Conservation (phyloP, 352 stramenopile genomes). For the Globisporangium mamillatum region DNA sequence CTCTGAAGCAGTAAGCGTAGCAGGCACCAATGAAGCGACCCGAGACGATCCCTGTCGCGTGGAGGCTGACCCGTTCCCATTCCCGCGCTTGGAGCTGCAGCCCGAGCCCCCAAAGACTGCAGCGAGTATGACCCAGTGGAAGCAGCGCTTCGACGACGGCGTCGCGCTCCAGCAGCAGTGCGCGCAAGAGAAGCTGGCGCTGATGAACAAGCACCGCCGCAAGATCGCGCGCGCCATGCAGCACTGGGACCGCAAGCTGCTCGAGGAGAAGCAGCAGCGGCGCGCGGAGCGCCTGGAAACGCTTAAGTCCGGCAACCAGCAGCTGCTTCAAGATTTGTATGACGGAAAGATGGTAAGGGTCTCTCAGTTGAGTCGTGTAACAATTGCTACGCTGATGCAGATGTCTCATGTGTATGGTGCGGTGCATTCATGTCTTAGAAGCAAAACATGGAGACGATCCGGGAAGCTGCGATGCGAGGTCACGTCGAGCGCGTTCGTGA, state of each 20-base stretch:
- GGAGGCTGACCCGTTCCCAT: conserved; percentile 2
- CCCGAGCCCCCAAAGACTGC: conserved; percentile 1
- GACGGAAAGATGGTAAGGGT: conserved; percentile 26
- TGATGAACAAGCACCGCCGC: conserved; percentile 30
- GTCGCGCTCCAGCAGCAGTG: conserved; percentile 35
- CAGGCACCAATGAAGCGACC: neutral
- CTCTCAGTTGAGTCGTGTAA: neutral
- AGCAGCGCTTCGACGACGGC: conserved; percentile 28
- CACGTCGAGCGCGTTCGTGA: conserved; percentile 45
- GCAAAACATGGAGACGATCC: conserved; percentile 68
- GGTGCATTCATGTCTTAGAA: conserved; percentile 25
- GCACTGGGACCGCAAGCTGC: conserved; percentile 32
- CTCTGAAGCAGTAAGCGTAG: neutral
- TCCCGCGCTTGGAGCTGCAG: neutral
- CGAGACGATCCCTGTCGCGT: neutral
- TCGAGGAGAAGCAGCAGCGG: conserved; percentile 30
- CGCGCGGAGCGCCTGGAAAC: conserved; percentile 29
- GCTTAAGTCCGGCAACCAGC: conserved; percentile 41
- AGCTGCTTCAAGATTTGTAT: conserved; percentile 32
- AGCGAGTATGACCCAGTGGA: conserved; percentile 25
- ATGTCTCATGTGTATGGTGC: neutral
- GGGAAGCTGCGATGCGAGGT: conserved; percentile 58
- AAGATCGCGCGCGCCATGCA: conserved; percentile 36
- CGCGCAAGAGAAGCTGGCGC: conserved; percentile 26
- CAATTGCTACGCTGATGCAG: neutral